Conservation (phyloP, 768 basidiomycete species). For the Tylopilus subfusipes region DNA sequence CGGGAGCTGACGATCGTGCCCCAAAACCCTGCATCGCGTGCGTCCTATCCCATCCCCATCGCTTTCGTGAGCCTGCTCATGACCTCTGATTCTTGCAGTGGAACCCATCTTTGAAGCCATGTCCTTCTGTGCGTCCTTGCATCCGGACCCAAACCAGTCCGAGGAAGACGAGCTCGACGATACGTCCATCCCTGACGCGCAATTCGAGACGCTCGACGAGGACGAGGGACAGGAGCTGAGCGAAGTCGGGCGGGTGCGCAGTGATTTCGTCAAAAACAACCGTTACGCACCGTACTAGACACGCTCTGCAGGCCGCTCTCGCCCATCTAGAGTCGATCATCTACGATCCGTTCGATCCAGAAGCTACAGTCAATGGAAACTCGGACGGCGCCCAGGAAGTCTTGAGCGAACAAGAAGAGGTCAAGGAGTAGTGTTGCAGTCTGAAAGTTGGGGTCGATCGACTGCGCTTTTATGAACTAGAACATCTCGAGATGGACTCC, state of each 20-base stretch:
- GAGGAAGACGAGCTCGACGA: conserved; percentile 49
- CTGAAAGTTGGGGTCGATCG: neutral
- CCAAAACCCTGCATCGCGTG: conserved; percentile 52
- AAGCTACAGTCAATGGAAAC: conserved; percentile 15
- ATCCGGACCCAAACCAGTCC: conserved; percentile 58
- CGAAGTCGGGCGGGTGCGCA: conserved; percentile 92
- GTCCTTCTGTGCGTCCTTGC: conserved; percentile 78
- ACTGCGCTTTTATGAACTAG: neutral
- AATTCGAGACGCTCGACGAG: conserved; percentile 49
- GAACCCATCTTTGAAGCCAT: conserved; percentile 85
- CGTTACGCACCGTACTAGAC: conserved; percentile 87
- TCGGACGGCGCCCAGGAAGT: conserved; percentile 14
- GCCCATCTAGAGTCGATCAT: conserved; percentile 82
- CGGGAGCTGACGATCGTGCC: conserved; percentile 81
- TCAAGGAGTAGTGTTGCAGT: conserved; percentile 3
- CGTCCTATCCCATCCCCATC: conserved; percentile 32
- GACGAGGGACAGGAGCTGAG: conserved; percentile 70
- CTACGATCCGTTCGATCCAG: conserved; percentile 41
- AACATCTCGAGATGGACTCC: neutral
- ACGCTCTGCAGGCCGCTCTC: conserved; percentile 63
- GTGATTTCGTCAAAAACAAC: conserved; percentile 71
- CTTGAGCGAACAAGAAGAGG: conserved; percentile 13
- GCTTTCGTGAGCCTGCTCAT: neutral
- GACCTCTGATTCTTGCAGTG: conserved; percentile 43
- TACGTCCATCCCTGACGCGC: conserved; percentile 50